Percentiles rank a stretch among this genome's conserved stretches.
phyloP scores from a whole-genome alignment of 73 alveolate genomes.

The Paraurostyla sp. region DNA sequence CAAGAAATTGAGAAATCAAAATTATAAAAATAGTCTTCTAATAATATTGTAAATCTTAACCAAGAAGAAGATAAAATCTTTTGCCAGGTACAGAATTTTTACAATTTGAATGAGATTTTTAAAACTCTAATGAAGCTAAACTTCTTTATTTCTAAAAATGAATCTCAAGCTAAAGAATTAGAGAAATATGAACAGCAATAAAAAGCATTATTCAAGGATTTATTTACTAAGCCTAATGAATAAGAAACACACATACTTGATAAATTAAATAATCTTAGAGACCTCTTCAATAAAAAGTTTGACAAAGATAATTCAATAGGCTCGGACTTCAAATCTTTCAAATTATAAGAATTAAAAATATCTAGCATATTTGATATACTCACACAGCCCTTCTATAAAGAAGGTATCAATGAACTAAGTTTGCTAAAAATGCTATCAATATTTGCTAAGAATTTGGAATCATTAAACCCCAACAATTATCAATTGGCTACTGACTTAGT shows the following conservation, averaged over 20 bases:
- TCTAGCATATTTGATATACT: neutral
- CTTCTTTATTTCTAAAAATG: neutral
- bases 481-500: neutral
- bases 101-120: neutral
- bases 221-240: neutral
- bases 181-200: neutral
- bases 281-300: neutral
- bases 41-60: neutral
- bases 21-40: neutral
- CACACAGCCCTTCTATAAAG: neutral
- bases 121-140: neutral
- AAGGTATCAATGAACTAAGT: conserved; percentile 7
- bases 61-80: conserved; percentile 22
- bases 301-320: conserved; percentile 23
- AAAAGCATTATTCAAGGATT: neutral
- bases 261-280: conserved; percentile 4
- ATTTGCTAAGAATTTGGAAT: neutral
- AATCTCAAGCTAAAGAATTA: neutral
- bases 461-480: neutral
- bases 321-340: neutral
- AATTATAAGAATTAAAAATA: neutral
- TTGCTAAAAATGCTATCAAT: neutral
- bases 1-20: no score
- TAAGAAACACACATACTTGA: neutral
- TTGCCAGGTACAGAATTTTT: neutral